Conservation (phyloP, 2,329 filamentous ascomycete species). For the Sporothrix dimorphospora region DNA sequence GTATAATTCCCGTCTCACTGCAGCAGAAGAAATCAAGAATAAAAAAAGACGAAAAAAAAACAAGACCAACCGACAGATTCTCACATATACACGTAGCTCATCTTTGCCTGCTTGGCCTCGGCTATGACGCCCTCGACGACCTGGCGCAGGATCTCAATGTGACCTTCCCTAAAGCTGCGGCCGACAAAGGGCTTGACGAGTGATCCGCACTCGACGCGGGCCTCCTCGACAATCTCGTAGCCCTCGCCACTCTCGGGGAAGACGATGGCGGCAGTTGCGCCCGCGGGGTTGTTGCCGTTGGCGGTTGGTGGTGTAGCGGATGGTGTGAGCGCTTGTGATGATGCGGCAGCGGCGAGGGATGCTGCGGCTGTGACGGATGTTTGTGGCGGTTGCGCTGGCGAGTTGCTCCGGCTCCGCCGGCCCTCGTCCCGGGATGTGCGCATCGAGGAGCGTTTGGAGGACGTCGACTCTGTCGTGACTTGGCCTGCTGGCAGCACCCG, state of each 20-base stretch:
- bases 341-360: neutral
- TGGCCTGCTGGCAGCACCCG: slow-evolving; percentile 37
- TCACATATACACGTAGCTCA: slow-evolving; percentile 11
- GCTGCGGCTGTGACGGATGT: neutral
- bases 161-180: slow-evolving; percentile 39
- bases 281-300: neutral
- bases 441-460: slow-evolving; percentile 24
- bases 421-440: slow-evolving; percentile 1
- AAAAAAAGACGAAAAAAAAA: neutral
- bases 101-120: neutral
- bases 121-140: slow-evolving; percentile 38
- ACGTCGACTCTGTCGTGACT: slow-evolving; percentile 28
- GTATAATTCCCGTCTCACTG: neutral
- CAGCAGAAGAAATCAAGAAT: neutral
- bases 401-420: slow-evolving; percentile 3
- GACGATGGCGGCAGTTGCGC: neutral
- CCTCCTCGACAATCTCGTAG: slow-evolving; percentile 44
- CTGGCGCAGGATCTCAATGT: slow-evolving; percentile 41
- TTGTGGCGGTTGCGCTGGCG: neutral
- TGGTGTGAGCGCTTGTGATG: neutral
- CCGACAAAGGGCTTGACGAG: slow-evolving; percentile 44
- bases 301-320: slow-evolving; percentile 4
- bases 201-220: slow-evolving; percentile 41
- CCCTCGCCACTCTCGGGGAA: slow-evolving; percentile 26
- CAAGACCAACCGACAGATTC: neutral